These are phyloP conservation scores for Salvia hispanica DNA, from an alignment of 257 asterid genomes.

Conservation along the genomic window DNA sequence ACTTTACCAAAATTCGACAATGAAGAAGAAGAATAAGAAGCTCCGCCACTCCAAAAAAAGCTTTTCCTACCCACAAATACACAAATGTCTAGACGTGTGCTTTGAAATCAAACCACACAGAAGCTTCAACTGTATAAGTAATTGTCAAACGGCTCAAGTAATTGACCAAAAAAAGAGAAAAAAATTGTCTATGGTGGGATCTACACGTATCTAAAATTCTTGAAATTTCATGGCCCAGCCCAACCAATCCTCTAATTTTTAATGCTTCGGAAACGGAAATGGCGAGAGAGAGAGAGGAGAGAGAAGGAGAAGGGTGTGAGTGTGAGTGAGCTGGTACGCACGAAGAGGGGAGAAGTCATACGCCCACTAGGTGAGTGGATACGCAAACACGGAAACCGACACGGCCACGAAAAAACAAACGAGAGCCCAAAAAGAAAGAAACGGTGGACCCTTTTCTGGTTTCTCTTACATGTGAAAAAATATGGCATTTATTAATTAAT, in stretches of 20 bases:
- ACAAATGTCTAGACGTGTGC: background rate
- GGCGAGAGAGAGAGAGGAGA: slow-evolving; percentile 5
- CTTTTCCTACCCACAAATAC: slow-evolving; percentile 25
- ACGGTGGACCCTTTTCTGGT: slow-evolving; percentile 30
- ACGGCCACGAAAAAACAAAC: slow-evolving; percentile 31
- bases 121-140: slow-evolving; percentile 27
- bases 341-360: slow-evolving; percentile 29
- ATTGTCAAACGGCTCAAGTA: slow-evolving; percentile 40
- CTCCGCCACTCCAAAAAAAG: slow-evolving; percentile 24
- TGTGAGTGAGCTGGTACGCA: slow-evolving; percentile 52
- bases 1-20: slow-evolving; percentile 50
- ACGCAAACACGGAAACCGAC: slow-evolving; percentile 34
- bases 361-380: slow-evolving; percentile 33
- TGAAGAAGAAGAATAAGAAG: slow-evolving; percentile 26
- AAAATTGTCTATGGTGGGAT: slow-evolving; percentile 42
- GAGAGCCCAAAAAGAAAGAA: slow-evolving; percentile 33
- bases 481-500: slow-evolving; percentile 7
- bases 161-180: slow-evolving; percentile 1
- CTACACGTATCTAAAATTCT: slow-evolving; percentile 34
- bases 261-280: background rate
- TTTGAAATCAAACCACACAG: slow-evolving; percentile 22
- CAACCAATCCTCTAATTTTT: slow-evolving; percentile 24
- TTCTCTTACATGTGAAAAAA: slow-evolving; percentile 35
- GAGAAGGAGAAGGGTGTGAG: background rate
- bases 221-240: slow-evolving; percentile 40